Evolutionary conservation across 2,329 filamentous ascomycete genomes (phyloP), one percentile per base, ranked within the genome.

Genomic region (Rhynchosporium agropyri): DNA sequence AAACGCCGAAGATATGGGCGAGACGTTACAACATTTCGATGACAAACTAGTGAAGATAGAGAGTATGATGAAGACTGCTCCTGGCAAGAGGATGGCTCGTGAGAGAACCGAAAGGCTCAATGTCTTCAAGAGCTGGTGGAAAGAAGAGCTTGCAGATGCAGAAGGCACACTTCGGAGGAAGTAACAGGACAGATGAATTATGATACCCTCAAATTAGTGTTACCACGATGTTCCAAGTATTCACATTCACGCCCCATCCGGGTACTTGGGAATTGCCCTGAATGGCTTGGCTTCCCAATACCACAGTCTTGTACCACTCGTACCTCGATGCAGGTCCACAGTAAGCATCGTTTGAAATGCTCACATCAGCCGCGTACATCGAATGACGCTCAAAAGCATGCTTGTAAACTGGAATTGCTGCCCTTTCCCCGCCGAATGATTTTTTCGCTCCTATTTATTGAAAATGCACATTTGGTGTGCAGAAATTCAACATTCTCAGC

Each of bases 1-100:
- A 75, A 75, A 76, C 9, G 68, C 68, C 9, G 79, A 79, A 38
- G 82, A 82, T 56, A 78, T 96, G 81, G 81, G 81, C 45, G 83
- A 85, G 53, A 85, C 87, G 5, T 84, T 96, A 65, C 80, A 84
- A 54, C 91, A 96, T 78, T 91, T 96, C 71, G 84, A 85, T 46
- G 90, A 92, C 55, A 96, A 96, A 78, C 77, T 96, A 67, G 77
- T 91, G 68, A 82, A 79, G 70, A 73, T 96, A 28, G 68, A 81
- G 70, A 77, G 77, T 13, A 83, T 86, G 83, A 87, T 87, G 83
- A 88, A 88, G 79, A 88, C 86, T 59, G 78, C 77, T 0, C 77
- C 80, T 28, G 86, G 86, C 4, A 77, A 77, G 67, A 74, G 75
- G 68, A 73, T 88, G 75, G 85, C 85, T 0, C 76, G 68, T 65